Base-by-base conservation (phyloP, 2,329 filamentous ascomycete genomes). In the Fusarium tupiense region DNA sequence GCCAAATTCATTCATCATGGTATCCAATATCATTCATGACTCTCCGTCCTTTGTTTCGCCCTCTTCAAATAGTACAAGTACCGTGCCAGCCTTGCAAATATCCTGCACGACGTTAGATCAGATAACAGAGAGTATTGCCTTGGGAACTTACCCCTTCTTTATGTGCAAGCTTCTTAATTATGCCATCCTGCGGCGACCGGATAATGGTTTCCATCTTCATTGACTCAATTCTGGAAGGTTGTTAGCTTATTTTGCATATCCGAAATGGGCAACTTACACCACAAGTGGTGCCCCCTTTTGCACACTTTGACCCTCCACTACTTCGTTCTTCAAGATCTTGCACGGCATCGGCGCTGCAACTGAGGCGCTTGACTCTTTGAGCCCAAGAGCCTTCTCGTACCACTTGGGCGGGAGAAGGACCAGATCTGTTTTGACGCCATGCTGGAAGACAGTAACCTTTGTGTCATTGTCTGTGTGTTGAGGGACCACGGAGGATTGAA, bases 341-440 rank as follows among this genome's bases (percentile, higher is more conserved):
- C 96, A 98, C 4, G 96, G 96, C 96, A 99, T 99, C 0, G 96
- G 96, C 29, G 96, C 94, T 31, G 94, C 88, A 4, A 98, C 94
- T 61, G 93, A 96, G 68, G 96, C 95, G 12, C 91, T 88, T 1
- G 89, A 88, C 79, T 97, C 94, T 81, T 94, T 95, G 71, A 93
- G 85, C 0, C 96, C 95, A 13, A 98, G 86, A 1, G 94, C 95
- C 83, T 97, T 96, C 77, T 95, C 93, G 66, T 93, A 92, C 95
- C 95, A 99, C 50, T 87, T 86, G 0, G 96, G 95, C 24, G 85
- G 84, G 46, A 88, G 80, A n/a, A 92, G 82, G 16, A 83, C 82
- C 33, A 92, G 81, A 69, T 91, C 88, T 11, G 88, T 90, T 84
- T 91, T 90, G 73, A 84, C 81, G 17, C 90, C 90, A 54, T 87